These are phyloP conservation scores for Termitomyces eurrhizus DNA, from an alignment of 768 basidiomycete species.

Conservation along the genomic window DNA sequence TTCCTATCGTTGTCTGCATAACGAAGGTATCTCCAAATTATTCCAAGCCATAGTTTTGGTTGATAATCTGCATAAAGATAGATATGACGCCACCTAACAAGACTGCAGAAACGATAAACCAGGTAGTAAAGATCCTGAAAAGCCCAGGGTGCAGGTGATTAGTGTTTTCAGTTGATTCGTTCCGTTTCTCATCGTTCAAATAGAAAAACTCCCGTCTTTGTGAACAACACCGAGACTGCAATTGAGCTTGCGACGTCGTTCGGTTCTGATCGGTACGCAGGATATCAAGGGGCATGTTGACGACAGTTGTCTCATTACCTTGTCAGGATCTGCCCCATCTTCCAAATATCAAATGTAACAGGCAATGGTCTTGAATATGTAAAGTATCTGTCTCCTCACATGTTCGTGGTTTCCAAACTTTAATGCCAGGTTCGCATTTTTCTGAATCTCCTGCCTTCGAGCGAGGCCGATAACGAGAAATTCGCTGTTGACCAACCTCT, in stretches of 20 bases:
- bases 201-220: constrained; percentile 81
- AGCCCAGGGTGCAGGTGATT: constrained; percentile 88
- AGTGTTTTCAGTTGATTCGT: neutral
- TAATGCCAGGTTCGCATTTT: constrained; percentile 71
- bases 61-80: constrained; percentile 45
- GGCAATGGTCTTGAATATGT: constrained; percentile 87
- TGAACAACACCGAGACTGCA: constrained; percentile 77
- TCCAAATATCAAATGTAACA: constrained; percentile 91
- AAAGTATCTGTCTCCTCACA: constrained; percentile 14
- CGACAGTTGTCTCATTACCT: constrained; percentile 5
- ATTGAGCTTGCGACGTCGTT: constrained; percentile 75
- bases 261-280: constrained; percentile 61
- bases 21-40: constrained; percentile 63
- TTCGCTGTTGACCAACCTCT: constrained; percentile 77
- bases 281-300: neutral
- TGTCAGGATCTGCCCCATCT: constrained; percentile 80
- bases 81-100: constrained; percentile 97
- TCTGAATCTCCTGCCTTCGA: constrained; percentile 86
- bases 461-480: constrained; percentile 77
- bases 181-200: neutral
- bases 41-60: neutral
- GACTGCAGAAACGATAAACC: constrained; percentile 86
- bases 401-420: neutral
- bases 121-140: constrained; percentile 87
- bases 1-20: constrained; percentile 91